Evolutionary conservation across 495 filamentous ascomycete species (phyloP), one percentile per base, ranked within the genome.

Genomic region (Aspergillus wentii): DNA sequence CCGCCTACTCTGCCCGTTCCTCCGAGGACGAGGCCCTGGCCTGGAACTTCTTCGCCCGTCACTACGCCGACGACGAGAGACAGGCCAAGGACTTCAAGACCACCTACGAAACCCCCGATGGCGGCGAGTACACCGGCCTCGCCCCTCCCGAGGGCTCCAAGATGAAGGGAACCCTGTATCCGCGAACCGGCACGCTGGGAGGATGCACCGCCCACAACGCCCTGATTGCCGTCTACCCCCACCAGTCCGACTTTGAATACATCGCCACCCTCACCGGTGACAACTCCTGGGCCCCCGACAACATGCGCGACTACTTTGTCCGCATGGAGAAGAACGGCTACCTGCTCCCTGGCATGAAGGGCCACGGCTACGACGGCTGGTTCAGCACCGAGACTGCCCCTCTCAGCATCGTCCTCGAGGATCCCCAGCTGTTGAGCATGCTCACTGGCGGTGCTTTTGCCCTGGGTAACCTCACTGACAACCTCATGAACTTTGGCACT

Each of bases 331-430:
- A 68, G 23, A 74, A 74, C 46, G 43, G 70, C 21, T 82, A 82
- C 50, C 44, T 64, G 0, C 56, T 65, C 0, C 62, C 62, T 5
- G 48, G 59, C 1, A 31, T 40, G 2, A 35, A 48, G 0, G 75
- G 72, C 19, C 80, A 83, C 49, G 80, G 80, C n/a, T 70, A 61
- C 35, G 51, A 68, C 26, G 79, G 81, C 15, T 85, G 74, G 74
- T 53, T 83, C 14, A 38, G 52, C 13, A 77, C 70, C 1, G 68
- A 70, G 17, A 44, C 65, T 5, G 66, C 75, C 0, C 68, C 72
- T 4, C 39, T 75, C 3, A 63, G 48, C 11, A 50, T 79, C 23
- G 64, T 73, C 2, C 48, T 75, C 8, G 40, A 65, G 22, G 76
- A 83, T 25, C 50, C 66, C 0, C 75, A 76, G 39, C 54, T 83